Percentiles rank a stretch among this genome's conserved stretches.
Conservation (phyloP, 2,329 filamentous ascomycete genomes). For the Magnaporthiopsis poae region DNA sequence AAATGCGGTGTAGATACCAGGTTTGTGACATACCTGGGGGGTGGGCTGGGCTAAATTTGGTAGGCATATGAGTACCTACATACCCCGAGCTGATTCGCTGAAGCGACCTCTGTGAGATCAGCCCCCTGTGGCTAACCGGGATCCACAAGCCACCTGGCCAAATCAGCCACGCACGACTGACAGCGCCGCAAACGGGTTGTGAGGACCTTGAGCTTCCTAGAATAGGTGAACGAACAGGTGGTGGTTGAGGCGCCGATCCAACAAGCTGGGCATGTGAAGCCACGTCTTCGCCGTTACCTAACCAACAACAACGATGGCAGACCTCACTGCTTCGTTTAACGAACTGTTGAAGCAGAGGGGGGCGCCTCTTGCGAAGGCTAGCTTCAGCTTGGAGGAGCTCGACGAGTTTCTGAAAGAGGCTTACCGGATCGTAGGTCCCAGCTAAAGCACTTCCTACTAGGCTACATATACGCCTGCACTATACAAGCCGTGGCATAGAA, state of each 20-base stretch:
- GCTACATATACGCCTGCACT: not conserved
- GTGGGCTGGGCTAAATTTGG: too few relatives aligned
- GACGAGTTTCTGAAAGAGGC: conserved; percentile 91
- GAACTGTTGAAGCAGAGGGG: conserved; percentile 53
- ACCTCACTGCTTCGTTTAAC: conserved; percentile 62
- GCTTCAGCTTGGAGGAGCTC: conserved; percentile 43
- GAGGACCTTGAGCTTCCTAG: not conserved
- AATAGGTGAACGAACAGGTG: not conserved
- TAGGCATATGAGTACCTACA: too few relatives aligned
- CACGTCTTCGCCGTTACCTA: not conserved
- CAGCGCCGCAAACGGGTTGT: not conserved
- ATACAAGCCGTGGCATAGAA: conserved; percentile 11
- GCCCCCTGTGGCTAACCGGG: not conserved
- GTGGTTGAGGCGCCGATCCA: not conserved
- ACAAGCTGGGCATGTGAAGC: not conserved
- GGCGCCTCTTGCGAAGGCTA: conserved; percentile 34
- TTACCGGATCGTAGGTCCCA: conserved; percentile 66
- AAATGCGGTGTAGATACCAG: too few relatives aligned
- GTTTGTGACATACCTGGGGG: too few relatives aligned
- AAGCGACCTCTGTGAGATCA: too few relatives aligned
- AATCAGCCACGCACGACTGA: not conserved
- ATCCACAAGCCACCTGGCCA: not conserved
- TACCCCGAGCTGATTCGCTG: too few relatives aligned
- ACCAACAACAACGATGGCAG: conserved; percentile 31
- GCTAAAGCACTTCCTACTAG: not conserved